Evolutionary conservation across 2,329 filamentous ascomycete species (phyloP).

Genomic region (Clonostachys rosea): DNA sequence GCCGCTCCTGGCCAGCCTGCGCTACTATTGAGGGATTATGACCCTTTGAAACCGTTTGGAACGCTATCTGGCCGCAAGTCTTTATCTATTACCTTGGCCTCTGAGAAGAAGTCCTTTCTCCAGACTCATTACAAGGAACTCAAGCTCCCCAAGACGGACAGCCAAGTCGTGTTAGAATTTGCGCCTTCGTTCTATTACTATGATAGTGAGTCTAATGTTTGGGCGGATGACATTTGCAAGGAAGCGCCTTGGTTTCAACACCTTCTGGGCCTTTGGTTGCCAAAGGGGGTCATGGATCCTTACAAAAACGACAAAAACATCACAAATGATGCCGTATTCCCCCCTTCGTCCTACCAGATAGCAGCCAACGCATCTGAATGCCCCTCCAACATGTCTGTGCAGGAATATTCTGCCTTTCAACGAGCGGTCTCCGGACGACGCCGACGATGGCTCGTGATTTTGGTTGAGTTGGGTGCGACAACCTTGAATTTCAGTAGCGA

Average conservation of each 20-base stretch:
- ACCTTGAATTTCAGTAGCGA: conserved; percentile 57
- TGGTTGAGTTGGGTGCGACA: conserved; percentile 44
- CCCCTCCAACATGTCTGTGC: conserved; percentile 34
- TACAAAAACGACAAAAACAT: conserved; percentile 1
- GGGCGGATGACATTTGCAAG: conserved; percentile 7
- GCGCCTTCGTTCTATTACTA: conserved; percentile 10
- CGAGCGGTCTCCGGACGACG: conserved; percentile 36
- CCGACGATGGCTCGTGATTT: conserved; percentile 42
- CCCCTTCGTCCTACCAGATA: conserved; percentile 49
- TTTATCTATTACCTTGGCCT: conserved; percentile 11
- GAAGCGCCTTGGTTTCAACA: conserved; percentile 5
- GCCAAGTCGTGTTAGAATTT: conserved; percentile 8
- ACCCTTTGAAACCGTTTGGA: neutral
- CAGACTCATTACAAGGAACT: conserved; percentile 15
- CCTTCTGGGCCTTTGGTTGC: conserved; percentile 15
- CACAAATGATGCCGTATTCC: conserved; percentile 10
- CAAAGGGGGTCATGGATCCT: conserved; percentile 7
- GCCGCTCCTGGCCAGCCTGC: neutral
- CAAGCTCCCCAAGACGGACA: conserved; percentile 5
- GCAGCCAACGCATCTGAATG: conserved; percentile 44
- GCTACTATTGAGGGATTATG: conserved; percentile 1
- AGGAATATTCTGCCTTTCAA: conserved; percentile 51
- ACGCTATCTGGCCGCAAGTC: neutral
- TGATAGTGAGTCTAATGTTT: conserved; percentile 4
- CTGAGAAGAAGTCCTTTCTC: conserved; percentile 12